These are phyloP conservation scores for Cercophora samala DNA, from an alignment of 495 filamentous ascomycete species.

Conservation along the genomic window DNA sequence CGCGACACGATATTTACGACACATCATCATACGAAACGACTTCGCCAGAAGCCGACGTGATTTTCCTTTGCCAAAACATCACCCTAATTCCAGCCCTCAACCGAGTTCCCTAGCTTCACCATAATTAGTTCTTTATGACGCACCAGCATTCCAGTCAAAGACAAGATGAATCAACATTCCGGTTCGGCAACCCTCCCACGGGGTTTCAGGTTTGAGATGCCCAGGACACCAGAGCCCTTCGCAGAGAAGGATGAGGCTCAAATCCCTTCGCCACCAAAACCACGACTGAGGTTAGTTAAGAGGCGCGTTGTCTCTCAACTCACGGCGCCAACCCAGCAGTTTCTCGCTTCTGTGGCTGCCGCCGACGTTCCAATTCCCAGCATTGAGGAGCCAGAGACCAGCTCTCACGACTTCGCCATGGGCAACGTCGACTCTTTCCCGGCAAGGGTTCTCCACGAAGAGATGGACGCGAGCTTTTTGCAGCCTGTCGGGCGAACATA, in stretches of 20 bases:
- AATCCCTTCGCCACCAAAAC: slow-evolving; percentile 41
- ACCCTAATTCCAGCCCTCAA: not conserved
- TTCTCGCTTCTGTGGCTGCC: slow-evolving; percentile 55
- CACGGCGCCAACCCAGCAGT: slow-evolving; percentile 53
- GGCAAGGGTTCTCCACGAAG: slow-evolving; percentile 24
- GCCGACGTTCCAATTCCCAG: slow-evolving; percentile 55
- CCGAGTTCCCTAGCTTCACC: slow-evolving; percentile 12
- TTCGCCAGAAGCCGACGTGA: not conserved
- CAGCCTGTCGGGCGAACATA: slow-evolving; percentile 32
- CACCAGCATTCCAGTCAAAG: slow-evolving; percentile 26
- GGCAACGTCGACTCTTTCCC: slow-evolving; percentile 26
- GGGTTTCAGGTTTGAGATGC: slow-evolving; percentile 39
- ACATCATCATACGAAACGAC: not conserved
- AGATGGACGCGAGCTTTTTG: slow-evolving; percentile 34
- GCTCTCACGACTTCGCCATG: slow-evolving; percentile 38
- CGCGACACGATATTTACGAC: slow-evolving; percentile 1
- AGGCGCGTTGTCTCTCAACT: slow-evolving; percentile 44
- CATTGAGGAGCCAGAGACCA: slow-evolving; percentile 44
- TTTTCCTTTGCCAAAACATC: slow-evolving; percentile 2
- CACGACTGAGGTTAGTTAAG: slow-evolving; percentile 46
- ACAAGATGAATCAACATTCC: slow-evolving; percentile 45
- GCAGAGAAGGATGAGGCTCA: slow-evolving; percentile 32
- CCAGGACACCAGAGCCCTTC: slow-evolving; percentile 47
- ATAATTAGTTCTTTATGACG: slow-evolving; percentile 27
- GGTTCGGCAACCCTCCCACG: slow-evolving; percentile 41